These are phyloP conservation scores for Ogataea angusta DNA, from an alignment of 805 yeast genomes.

Conservation along the genomic window DNA sequence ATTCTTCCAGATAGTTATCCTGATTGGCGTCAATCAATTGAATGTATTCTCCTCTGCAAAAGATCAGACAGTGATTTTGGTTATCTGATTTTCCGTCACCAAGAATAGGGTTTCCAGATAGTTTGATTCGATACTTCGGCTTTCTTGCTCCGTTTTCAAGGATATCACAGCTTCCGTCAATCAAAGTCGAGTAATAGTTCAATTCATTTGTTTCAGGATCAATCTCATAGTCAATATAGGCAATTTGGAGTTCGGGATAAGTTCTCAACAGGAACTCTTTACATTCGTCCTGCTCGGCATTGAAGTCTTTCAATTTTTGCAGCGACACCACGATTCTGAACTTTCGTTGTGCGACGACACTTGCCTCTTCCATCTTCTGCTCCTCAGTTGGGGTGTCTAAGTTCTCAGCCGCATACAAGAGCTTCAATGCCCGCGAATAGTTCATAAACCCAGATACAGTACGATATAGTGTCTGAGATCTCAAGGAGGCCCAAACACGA, in stretches of 20 bases:
- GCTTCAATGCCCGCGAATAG: constrained; percentile 66
- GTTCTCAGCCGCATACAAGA: constrained; percentile 56
- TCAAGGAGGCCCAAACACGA: constrained; percentile 79
- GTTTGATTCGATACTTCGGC: constrained; percentile 60
- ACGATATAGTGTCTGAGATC: constrained; percentile 78
- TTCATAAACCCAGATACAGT: constrained; percentile 83
- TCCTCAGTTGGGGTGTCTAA: constrained; percentile 36
- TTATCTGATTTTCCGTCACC: constrained; percentile 87
- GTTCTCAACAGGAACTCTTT: constrained; percentile 59
- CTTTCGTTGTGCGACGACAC: constrained; percentile 57
- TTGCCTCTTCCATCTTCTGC: constrained; percentile 41
- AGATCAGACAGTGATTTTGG: constrained; percentile 72
- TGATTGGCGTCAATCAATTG: constrained; percentile 84
- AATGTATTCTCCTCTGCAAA: constrained; percentile 76
- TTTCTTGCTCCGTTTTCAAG: constrained; percentile 53
- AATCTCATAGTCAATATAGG: constrained; percentile 55
- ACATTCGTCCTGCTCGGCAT: constrained; percentile 54
- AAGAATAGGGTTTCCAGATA: constrained; percentile 77
- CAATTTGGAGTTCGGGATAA: constrained; percentile 64
- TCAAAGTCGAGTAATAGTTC: constrained; percentile 57
- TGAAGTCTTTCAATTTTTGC: constrained; percentile 56
- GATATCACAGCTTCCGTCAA: constrained; percentile 68
- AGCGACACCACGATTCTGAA: constrained; percentile 63
- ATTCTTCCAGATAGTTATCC: constrained; percentile 78
- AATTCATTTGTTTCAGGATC: constrained; percentile 42